These are phyloP conservation scores for Patellifolia procumbens DNA, from an alignment of 179 eudicot species.

Conservation along the genomic window DNA sequence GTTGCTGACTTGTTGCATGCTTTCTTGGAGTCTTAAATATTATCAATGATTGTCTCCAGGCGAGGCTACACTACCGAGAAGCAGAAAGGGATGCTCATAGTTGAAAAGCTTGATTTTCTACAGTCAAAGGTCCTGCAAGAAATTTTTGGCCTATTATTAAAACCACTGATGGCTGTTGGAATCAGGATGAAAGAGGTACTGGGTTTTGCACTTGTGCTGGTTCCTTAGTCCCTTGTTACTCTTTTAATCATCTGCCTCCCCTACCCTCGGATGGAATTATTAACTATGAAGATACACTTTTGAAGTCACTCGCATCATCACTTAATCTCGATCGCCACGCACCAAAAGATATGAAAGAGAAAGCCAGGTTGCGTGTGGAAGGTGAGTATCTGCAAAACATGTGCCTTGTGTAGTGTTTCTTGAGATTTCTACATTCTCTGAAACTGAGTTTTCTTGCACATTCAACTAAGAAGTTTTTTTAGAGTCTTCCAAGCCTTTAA, in stretches of 20 bases:
- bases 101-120: slow-evolving; percentile 86
- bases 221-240: background rate
- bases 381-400: background rate
- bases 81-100: slow-evolving; percentile 84
- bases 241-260: background rate
- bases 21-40: slow-evolving; percentile 2
- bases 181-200: slow-evolving; percentile 69
- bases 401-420: too few relatives aligned
- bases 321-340: background rate
- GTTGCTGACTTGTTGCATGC: background rate
- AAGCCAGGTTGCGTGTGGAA: background rate
- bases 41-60: slow-evolving; percentile 41
- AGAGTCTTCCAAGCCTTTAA: too few relatives aligned
- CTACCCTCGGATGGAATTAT: background rate
- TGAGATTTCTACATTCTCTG: too few relatives aligned
- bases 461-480: too few relatives aligned
- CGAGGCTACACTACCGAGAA: slow-evolving; percentile 86
- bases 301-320: background rate
- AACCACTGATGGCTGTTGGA: slow-evolving; percentile 62
- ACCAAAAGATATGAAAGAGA: background rate
- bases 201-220: slow-evolving; percentile 12
- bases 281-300: background rate
- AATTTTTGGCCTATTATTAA: slow-evolving; percentile 55
- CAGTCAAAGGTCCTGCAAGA: slow-evolving; percentile 77
- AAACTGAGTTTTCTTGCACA: too few relatives aligned